phyloP scores from a whole-genome alignment of 768 basidiomycete species.

The Ramaria sp. region DNA sequence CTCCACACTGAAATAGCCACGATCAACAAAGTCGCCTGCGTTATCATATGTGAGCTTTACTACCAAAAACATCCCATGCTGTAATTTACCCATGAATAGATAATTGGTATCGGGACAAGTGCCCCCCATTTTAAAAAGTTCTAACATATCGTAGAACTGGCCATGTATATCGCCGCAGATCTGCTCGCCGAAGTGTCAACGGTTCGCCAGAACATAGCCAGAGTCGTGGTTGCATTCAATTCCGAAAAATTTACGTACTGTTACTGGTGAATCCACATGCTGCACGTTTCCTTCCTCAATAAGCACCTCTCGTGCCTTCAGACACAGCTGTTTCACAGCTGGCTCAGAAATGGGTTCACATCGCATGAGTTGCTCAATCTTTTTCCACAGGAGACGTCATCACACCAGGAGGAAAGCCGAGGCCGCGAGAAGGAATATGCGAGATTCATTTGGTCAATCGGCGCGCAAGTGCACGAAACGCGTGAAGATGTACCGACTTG shows the following conservation, averaged over 20 bases:
- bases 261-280: slow-evolving; percentile 90
- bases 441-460: background rate
- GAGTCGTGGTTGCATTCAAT: no score
- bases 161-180: slow-evolving; percentile 96
- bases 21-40: slow-evolving; percentile 96
- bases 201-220: no score
- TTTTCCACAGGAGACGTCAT: slow-evolving; percentile 33
- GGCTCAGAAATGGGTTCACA: slow-evolving; percentile 96
- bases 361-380: slow-evolving; percentile 87
- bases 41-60: background rate
- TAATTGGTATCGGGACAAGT: slow-evolving; percentile 91
- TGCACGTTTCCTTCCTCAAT: slow-evolving; percentile 98
- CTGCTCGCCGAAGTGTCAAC: slow-evolving; percentile 22
- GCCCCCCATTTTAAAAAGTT: slow-evolving; percentile 89
- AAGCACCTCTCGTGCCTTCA: slow-evolving; percentile 92
- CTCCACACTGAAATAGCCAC: slow-evolving; percentile 95
- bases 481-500: slow-evolving; percentile 3
- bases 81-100: slow-evolving; percentile 79
- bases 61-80: slow-evolving; percentile 3
- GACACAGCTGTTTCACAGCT: slow-evolving; percentile 88
- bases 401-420: background rate
- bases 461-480: background rate
- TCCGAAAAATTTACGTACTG: slow-evolving; percentile 43
- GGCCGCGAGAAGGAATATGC: background rate
- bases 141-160: slow-evolving; percentile 94